Evolutionary conservation across 352 stramenopile genomes (phyloP), one percentile per base, ranked within the genome.

Genomic region (Phytophthora pseudosyringae): DNA sequence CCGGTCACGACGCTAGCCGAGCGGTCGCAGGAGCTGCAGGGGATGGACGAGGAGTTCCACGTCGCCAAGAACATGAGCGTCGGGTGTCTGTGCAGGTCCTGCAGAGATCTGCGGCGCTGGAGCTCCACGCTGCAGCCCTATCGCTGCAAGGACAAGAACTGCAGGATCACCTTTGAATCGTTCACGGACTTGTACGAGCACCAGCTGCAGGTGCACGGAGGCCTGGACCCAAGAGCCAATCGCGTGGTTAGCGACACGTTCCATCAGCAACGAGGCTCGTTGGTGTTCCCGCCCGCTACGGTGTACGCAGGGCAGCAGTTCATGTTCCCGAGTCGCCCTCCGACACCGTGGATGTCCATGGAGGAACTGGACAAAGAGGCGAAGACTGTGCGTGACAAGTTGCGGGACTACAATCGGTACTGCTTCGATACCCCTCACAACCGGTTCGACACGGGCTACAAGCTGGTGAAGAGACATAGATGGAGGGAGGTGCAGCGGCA

Each of bases 261-360:
- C 28, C 60, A 68, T 11, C 71, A 85, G 40, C 53, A 81, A 11
- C 67, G 62, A 32, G 75, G 64, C 5, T 66, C 12, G 4, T 9
- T 60, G 10, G 59, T 75, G 1, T 71, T 61, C 10, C 80, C 84
- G 7, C 82, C 84, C 0, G 50, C 69, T 47, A 91, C 80, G 2
- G 82, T 93, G 10, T 93, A 85, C 54, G 66, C 76, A 1, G 73
- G 61, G 13, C 55, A 77, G 54, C 84, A 93, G 35, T 75, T 67
- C 49, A 40, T 81, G 44, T 10, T 47, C 13, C 73, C 75, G 1
- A 68, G 57, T 41, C 49, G 69, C 8, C 69, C 62, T 2, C 84
- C 84, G 0, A 64, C 28, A 2, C 52, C 54, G 46, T 93, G 82
- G 82, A 81, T 75, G 25, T 65, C 67, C 3, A 64, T 89, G 52